phyloP scores from a whole-genome alignment of 2,329 filamentous ascomycete species.

The Meredithiella fracta region DNA sequence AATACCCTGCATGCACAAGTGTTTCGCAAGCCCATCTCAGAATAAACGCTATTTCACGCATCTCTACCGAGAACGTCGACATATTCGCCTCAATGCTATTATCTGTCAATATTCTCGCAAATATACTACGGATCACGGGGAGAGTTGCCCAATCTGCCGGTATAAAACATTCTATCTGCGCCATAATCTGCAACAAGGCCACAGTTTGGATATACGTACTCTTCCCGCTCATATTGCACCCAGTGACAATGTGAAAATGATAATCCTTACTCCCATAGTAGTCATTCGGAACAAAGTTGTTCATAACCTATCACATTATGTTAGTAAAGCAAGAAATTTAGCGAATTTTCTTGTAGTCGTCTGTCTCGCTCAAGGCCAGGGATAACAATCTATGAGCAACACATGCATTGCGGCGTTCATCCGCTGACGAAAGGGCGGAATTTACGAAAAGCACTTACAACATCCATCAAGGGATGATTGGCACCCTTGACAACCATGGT shows the following conservation, averaged over 20 bases:
- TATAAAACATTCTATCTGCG: constrained; percentile 80
- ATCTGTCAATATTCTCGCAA: constrained; percentile 73
- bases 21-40: constrained; percentile 31
- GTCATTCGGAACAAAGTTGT: constrained; percentile 72
- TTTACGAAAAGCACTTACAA: constrained; percentile 26
- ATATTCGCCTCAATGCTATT: constrained; percentile 82
- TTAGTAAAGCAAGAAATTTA: not conserved
- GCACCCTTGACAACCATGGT: constrained; percentile 57
- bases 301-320: constrained; percentile 19
- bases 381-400: not conserved
- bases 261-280: constrained; percentile 67
- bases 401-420: no score
- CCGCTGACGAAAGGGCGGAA: not conserved
- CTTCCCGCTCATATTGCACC: constrained; percentile 97
- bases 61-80: constrained; percentile 85
- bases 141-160: constrained; percentile 73
- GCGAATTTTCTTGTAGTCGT: not conserved
- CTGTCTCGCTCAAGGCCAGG: not conserved
- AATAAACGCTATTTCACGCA: constrained; percentile 92
- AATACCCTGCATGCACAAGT: not conserved
- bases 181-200: constrained; percentile 78
- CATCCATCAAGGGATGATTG: constrained; percentile 65
- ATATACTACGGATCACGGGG: constrained; percentile 64
- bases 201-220: constrained; percentile 84
- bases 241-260: constrained; percentile 84